Conservation (phyloP, 2,329 filamentous ascomycete species). For the Sporothrix globosa region DNA sequence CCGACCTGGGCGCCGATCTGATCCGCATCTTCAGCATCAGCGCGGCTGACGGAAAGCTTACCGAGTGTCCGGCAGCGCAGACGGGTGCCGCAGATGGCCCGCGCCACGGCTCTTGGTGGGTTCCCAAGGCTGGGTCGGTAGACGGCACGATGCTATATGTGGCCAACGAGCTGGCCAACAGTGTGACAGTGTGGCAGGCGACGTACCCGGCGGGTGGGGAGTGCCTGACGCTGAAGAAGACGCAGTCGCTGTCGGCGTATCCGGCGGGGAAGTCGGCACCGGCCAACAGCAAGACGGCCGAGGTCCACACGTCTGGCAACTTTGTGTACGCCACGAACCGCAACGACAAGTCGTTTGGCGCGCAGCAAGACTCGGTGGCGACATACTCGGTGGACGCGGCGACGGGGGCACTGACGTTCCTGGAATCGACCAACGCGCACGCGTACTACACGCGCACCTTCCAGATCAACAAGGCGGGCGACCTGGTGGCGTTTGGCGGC, state of each 20-base stretch:
- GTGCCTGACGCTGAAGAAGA: slow-evolving; percentile 52
- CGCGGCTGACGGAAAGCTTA: slow-evolving; percentile 49
- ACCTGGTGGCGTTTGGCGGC: slow-evolving; percentile 64
- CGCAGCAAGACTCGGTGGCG: slow-evolving; percentile 58
- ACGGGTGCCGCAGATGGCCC: slow-evolving; percentile 55
- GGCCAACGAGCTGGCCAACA: slow-evolving; percentile 55
- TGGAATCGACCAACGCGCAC: slow-evolving; percentile 59
- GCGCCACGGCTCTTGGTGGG: slow-evolving; percentile 58
- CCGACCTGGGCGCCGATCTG: slow-evolving; percentile 59
- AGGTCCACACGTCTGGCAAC: slow-evolving; percentile 57
- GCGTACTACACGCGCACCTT: slow-evolving; percentile 66
- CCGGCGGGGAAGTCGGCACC: slow-evolving; percentile 49
- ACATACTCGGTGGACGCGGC: slow-evolving; percentile 53
- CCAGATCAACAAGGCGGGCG: slow-evolving; percentile 61
- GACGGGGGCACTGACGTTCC: slow-evolving; percentile 55
- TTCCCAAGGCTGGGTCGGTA: slow-evolving; percentile 40
- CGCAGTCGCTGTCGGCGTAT: slow-evolving; percentile 54
- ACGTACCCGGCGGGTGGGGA: slow-evolving; percentile 47
- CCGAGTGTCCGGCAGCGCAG: slow-evolving; percentile 49
- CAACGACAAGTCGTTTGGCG: slow-evolving; percentile 60
- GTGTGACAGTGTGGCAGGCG: slow-evolving; percentile 54
- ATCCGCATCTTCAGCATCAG: slow-evolving; percentile 59
- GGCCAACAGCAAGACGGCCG: slow-evolving; percentile 56
- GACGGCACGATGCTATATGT: slow-evolving; percentile 39
- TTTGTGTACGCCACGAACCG: slow-evolving; percentile 66